phyloP scores from a whole-genome alignment of 768 basidiomycete species.

The Rhodotorula paludigena region DNA sequence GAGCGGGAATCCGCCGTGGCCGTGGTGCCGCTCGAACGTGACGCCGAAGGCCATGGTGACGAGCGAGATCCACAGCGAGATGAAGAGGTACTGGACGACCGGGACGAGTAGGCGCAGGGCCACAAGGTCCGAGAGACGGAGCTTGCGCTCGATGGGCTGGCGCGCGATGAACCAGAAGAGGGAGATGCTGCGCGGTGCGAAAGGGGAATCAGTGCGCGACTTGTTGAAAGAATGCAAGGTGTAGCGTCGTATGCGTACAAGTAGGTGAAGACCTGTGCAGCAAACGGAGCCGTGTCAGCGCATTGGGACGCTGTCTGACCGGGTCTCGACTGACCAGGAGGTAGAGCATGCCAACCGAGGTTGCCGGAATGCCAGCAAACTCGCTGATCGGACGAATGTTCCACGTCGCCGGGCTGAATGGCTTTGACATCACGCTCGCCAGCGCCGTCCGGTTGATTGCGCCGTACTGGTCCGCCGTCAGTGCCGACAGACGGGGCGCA shows the following conservation, averaged over 20 bases:
- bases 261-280: constrained; percentile 46
- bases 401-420: constrained; percentile 43
- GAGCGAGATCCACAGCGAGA: constrained; percentile 39
- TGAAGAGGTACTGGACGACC: constrained; percentile 14
- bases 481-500: background rate
- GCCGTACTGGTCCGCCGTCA: background rate
- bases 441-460: constrained; percentile 7
- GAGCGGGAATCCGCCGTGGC: constrained; percentile 45
- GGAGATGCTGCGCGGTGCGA: background rate
- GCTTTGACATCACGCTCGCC: constrained; percentile 30
- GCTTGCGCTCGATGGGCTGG: background rate
- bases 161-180: constrained; percentile 14
- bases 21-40: constrained; percentile 43
- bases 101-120: constrained; percentile 13
- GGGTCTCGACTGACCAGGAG: background rate
- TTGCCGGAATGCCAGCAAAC: constrained; percentile 41
- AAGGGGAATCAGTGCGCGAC: background rate
- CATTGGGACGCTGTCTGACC: background rate
- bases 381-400: constrained; percentile 46
- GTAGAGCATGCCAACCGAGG: constrained; percentile 22
- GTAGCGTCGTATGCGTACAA: no score
- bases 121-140: constrained; percentile 12
- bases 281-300: constrained; percentile 39
- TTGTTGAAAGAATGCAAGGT: no score
- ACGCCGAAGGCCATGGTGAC: constrained; percentile 46